Conservation (phyloP, 176 grass and related monocot genomes). For the Oryza punctata region DNA sequence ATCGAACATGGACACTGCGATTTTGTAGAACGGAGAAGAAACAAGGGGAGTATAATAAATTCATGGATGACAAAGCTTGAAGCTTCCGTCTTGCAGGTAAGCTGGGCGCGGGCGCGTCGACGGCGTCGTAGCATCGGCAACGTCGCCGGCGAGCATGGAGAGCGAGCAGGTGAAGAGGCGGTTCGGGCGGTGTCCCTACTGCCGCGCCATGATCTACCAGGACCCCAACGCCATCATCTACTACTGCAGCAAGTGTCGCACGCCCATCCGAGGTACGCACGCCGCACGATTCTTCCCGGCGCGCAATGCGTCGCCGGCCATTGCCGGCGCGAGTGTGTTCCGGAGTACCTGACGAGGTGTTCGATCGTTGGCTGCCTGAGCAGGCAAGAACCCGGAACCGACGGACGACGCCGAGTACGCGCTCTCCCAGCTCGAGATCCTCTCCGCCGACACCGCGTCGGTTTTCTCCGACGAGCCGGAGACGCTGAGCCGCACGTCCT, state of each 20-base stretch:
- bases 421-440: constrained; percentile 61
- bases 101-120: not conserved
- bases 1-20: not conserved
- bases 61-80: not conserved
- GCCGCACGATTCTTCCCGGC: not conserved
- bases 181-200: constrained; percentile 65
- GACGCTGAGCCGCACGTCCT: not conserved
- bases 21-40: not conserved
- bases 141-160: constrained; percentile 25
- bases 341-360: not conserved
- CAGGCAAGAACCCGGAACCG: constrained; percentile 55
- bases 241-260: constrained; percentile 64
- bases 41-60: not conserved
- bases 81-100: constrained; percentile 2
- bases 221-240: constrained; percentile 58
- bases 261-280: constrained; percentile 44
- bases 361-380: not conserved
- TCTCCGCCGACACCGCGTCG: constrained; percentile 47
- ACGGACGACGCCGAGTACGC: constrained; percentile 48
- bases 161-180: constrained; percentile 41
- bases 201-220: constrained; percentile 71
- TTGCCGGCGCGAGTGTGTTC: not conserved
- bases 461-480: constrained; percentile 56
- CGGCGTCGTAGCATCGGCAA: no score
- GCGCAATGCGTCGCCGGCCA: not conserved